A percentile compares a stretch with the other conserved stretches of the same genome.
phyloP scores from a whole-genome alignment of 2,329 filamentous ascomycete species.

The Monilinia laxa region DNA sequence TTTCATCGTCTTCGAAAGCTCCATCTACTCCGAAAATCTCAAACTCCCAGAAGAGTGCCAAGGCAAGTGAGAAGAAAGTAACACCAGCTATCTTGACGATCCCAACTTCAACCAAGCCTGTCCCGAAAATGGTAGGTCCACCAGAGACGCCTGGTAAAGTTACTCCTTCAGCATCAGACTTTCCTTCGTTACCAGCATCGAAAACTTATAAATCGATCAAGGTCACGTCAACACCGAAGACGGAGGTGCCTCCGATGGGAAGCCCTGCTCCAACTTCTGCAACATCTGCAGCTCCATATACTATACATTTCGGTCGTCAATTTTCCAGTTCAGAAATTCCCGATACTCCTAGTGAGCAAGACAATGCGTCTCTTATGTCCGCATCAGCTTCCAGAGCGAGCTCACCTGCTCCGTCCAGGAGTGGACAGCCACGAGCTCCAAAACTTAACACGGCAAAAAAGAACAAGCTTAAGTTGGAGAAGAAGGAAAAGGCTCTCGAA shows the following conservation, averaged over 20 bases:
- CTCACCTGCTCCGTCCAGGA: conserved; percentile 65
- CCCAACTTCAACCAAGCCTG: conserved; percentile 38
- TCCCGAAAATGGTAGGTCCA: conserved; percentile 43
- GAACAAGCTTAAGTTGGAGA: conserved; percentile 69
- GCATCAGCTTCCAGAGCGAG: conserved; percentile 69
- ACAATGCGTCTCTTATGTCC: conserved; percentile 73
- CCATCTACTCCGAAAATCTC: conserved; percentile 20
- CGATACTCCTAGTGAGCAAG: conserved; percentile 74
- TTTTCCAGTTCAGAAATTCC: conserved; percentile 55
- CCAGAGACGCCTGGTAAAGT: conserved; percentile 30
- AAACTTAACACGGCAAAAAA: conserved; percentile 69
- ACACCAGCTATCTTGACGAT: conserved; percentile 49
- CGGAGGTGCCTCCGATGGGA: conserved; percentile 51
- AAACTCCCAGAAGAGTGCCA: conserved; percentile 23
- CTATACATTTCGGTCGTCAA: conserved; percentile 49
- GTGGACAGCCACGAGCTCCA: conserved; percentile 61
- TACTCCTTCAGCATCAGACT: conserved; percentile 42
- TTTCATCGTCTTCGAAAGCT: conserved; percentile 21
- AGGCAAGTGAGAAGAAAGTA: conserved; percentile 32
- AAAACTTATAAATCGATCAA: conserved; percentile 63
- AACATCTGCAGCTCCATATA: conserved; percentile 42
- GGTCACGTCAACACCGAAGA: conserved; percentile 66
- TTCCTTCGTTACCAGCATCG: conserved; percentile 51
- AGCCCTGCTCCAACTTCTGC: conserved; percentile 38
- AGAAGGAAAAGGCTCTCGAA: conserved; percentile 59